Percentiles rank a stretch among this genome's conserved stretches.
Conservation (phyloP, 2,329 filamentous ascomycete species). For the Hypoxylon sp. region DNA sequence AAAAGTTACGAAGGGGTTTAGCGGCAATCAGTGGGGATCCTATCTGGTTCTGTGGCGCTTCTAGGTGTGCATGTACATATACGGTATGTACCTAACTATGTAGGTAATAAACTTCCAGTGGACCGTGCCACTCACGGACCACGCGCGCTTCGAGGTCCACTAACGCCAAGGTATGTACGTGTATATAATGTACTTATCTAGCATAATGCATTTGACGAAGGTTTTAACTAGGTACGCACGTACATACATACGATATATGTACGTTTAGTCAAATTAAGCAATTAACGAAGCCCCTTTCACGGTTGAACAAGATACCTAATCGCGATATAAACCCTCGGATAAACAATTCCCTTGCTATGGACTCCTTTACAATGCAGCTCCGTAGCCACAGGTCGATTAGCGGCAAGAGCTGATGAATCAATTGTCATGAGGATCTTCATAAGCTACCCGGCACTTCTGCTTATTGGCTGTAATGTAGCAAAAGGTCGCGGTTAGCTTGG, state of each 20-base stretch:
- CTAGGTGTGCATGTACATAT: too few species aligned
- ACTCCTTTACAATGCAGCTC: conserved; percentile 26
- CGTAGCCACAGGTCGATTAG: conserved; percentile 18
- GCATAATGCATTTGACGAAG: too few species aligned
- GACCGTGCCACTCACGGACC: conserved; percentile 33
- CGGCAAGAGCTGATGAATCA: conserved; percentile 21
- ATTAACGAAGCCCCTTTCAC: neutral
- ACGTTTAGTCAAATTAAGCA: conserved; percentile 1
- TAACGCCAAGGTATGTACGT: too few species aligned
- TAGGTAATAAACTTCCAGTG: too few species aligned
- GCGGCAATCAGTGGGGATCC: conserved; percentile 7
- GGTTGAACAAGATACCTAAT: conserved; percentile 21
- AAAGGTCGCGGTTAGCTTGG: conserved; percentile 34
- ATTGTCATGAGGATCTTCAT: conserved; percentile 43
- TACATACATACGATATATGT: neutral
- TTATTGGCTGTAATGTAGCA: conserved; percentile 43
- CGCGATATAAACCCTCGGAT: neutral
- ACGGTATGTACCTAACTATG: too few species aligned
- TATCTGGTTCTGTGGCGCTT: conserved; percentile 22
- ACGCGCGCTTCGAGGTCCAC: too few species aligned
- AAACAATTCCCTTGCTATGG: neutral
- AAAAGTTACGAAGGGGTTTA: conserved; percentile 27
- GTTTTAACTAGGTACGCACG: too few species aligned
- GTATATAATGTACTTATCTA: too few species aligned
- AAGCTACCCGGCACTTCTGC: conserved; percentile 28